Conservation (phyloP, 768 basidiomycete species). For the Gautieria morchelliformis region DNA sequence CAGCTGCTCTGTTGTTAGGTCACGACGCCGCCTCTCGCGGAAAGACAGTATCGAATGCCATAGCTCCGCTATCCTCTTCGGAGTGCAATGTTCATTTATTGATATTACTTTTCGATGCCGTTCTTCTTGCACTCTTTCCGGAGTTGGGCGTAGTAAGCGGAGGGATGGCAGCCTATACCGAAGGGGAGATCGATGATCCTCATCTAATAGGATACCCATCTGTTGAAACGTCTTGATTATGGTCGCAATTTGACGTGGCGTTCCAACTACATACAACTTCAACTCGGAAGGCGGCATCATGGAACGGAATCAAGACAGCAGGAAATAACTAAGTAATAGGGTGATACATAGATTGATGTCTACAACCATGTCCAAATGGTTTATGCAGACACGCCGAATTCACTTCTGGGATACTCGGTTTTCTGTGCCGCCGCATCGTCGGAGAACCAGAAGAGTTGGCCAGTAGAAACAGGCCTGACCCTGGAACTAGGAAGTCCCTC, state of each 20-base stretch:
- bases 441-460: constrained; percentile 90
- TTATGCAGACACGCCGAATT: constrained; percentile 25
- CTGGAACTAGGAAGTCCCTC: constrained; percentile 71
- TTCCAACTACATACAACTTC: background rate
- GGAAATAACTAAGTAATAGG: background rate
- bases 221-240: background rate
- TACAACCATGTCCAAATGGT: background rate
- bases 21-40: constrained; percentile 29
- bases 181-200: background rate
- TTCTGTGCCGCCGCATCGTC: constrained; percentile 74
- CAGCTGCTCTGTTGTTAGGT: constrained; percentile 47
- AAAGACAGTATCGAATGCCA: constrained; percentile 38
- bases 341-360: background rate
- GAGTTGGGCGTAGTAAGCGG: constrained; percentile 44
- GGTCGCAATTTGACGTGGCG: background rate
- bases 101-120: constrained; percentile 61
- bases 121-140: constrained; percentile 67
- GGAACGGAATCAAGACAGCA: background rate
- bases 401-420: constrained; percentile 44
- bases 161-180: background rate
- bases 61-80: constrained; percentile 52
- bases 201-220: background rate
- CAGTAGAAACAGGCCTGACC: constrained; percentile 69
- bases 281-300: background rate
- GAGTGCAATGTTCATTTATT: constrained; percentile 75